Evolutionary conservation across 768 basidiomycete genomes (phyloP), one percentile per base, ranked within the genome.

Genomic region (Leccinellum rugosiceps): DNA sequence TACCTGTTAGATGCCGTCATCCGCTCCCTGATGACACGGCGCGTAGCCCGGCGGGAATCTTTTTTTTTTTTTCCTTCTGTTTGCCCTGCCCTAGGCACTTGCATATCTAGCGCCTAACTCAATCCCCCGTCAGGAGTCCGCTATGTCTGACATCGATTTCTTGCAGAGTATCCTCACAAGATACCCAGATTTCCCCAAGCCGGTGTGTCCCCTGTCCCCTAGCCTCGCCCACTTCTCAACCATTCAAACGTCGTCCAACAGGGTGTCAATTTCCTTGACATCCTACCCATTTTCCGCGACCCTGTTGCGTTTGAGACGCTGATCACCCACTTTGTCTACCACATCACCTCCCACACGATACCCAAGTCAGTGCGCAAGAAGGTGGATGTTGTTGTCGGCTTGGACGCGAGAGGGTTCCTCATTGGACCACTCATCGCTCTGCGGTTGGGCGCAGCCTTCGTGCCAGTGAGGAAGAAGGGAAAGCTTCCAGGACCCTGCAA

Each of bases 381-480:
- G 72, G 83, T 95, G 63, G 96, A 99, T 72, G 90, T 92, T 52
- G 81, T 99, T 62, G 93, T 99, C 55, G 97, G 92, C 31, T 81
- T 99, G 45, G 97, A 99, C 72, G 96, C 96, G 23, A 82, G 97
- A 55, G 97, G 97, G 14, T 99, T 99, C 78, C 81, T 99, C 51
- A 74, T 99, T 10, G 97, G 95, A 1, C 97, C 97, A 1, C 83
- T 94, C 63, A 83, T 99, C 65, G 97, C 97, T 5, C 75, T 92
- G 66, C 80, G 96, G 57, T 77, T 99, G 26, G 92, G 92, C 26
- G 94, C 94, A 2, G 92, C 93, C 11, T 99, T 99, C 63, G 94
- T 97, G 3, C 95, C 97, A 2, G 94, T 98, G 32, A 82, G 97
- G 58, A 99, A 99, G 76, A 77, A 77, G 59, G 95, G 94, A 5